Evolutionary conservation across 257 asterid species (phyloP), one percentile per base, ranked within the genome.

Genomic region (Plantago elongata): DNA sequence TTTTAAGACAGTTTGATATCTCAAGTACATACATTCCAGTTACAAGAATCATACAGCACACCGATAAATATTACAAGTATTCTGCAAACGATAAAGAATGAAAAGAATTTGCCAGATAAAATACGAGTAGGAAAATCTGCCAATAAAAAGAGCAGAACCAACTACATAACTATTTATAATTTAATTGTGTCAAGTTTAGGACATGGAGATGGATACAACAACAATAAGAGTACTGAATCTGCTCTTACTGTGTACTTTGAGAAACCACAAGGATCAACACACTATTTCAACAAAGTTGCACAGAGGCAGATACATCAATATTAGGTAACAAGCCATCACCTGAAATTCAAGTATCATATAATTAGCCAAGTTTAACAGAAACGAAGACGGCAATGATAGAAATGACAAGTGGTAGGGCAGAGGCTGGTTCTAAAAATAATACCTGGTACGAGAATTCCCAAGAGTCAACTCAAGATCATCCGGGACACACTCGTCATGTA

Each of bases 381-480:
- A 6, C n/a, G 18, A 9, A 27, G 51, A 51, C 40, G 43, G 44
- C 9, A 17, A 38, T 18, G 18, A 18, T 43, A 27, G 10, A 40
- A 10, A 40, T 18, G n/a, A 22, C 27, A 1, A 22, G 27, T 22
- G 9, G 16, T n/a, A 15, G 11, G 58, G 43, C 17, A 11, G 13
- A 29, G 10, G 51, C 7, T 18, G 27, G n/a, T 48, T 46, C 18
- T 17, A 7, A 50, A 16, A 42, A 12, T 30, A 42, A 38, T 83
- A 91, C 93, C 95, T 84, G 77, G 97, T 86, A 66, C 64, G 79
- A 45, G 96, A 74, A 78, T 84, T 89, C 66, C 99, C 99, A 58
- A 93, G 95, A 46, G 96, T 93, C 61, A 93, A 94, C 82, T 87
- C 96, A 17, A 93, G 99, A 61, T 93, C 99, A 70, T 93, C 99